Evolutionary conservation across 164 flowering plant species (phyloP), one percentile per base, ranked within the genome.

Genomic region (Annona squamosa): DNA sequence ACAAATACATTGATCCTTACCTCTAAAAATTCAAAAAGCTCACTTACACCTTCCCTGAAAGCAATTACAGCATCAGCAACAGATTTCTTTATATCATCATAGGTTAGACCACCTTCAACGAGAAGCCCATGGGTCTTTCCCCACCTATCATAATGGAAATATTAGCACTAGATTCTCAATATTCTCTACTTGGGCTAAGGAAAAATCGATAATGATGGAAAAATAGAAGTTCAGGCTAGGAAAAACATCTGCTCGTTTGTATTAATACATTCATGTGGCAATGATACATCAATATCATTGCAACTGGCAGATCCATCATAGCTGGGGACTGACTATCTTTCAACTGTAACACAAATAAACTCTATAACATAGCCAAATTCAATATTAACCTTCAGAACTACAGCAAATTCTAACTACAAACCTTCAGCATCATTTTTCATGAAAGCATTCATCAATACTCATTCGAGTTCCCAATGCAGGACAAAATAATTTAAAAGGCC

Each of bases 51-150:
- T 62, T 95, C 99, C 75, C 99, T 83, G 72, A 95, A 95, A 77
- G 88, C 91, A 80, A 91, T 89, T 10, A 71, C 75, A 7, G 97
- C 82, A 78, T 83, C 79, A 43, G 88, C 86, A 71, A 95, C 98
- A 43, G 97, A 95, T 42, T 76, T 82, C 78, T 76, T 84, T 75
- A 95, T 93, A 18, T 85, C 87, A 85, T 84, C 88, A 81, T 78
- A 89, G 42, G 90, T 86, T 66, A 94, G 91, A 37, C 99, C 99
- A 73, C 99, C 99, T 76, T 92, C 97, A 71, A 94, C 78, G 46
- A 94, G 94, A 83, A 94, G 93, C 65, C 71, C 79, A 83, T 94
- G 99, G 4, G 95, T 85, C 77, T 88, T 94, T 68, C 80, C 95
- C 99, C 99, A 94, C 99, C 99, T 91, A 82, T 76, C 82, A 43